Conservation (phyloP, 805 yeast genomes). For the Isabelozyma rhagii region DNA sequence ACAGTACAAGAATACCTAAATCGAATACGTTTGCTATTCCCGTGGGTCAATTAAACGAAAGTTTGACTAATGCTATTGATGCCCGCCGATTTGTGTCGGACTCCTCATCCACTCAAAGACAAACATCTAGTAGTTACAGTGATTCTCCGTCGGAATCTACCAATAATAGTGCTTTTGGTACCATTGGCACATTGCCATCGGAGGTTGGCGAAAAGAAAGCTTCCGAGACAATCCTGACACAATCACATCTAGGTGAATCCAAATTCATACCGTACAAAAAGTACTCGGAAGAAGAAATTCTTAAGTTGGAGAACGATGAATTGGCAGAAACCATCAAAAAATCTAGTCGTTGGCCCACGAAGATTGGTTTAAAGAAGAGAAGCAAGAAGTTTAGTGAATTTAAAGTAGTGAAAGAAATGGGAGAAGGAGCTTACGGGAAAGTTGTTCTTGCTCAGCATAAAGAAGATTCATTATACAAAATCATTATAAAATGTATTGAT, state of each 20-base stretch:
- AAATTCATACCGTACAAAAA: slow-evolving; percentile 12
- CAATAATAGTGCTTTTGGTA: background rate
- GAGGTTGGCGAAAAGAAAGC: background rate
- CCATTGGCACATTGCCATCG: slow-evolving; percentile 4
- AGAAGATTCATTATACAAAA: slow-evolving; percentile 57
- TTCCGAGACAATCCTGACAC: background rate
- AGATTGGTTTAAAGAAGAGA: slow-evolving; percentile 64
- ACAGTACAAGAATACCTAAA: slow-evolving; percentile 31
- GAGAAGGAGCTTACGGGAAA: slow-evolving; percentile 96
- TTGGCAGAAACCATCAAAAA: slow-evolving; percentile 31
- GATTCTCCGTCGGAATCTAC: background rate
- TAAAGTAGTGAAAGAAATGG: slow-evolving; percentile 69
- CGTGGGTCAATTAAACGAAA: slow-evolving; percentile 8
- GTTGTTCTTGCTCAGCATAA: slow-evolving; percentile 76
- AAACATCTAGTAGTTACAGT: background rate
- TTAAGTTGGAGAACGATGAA: slow-evolving; percentile 43
- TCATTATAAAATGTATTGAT: slow-evolving; percentile 84
- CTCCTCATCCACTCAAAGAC: background rate
- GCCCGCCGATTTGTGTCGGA: background rate
- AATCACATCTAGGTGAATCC: background rate
- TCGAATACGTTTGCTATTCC: slow-evolving; percentile 27
- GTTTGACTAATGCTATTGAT: background rate
- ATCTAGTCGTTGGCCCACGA: slow-evolving; percentile 47
- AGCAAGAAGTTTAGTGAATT: slow-evolving; percentile 73
- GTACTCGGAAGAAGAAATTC: slow-evolving; percentile 41